Percentiles rank a stretch among this genome's conserved stretches.
Conservation (phyloP, 192 early-diverging fungal species). For the Paraglomus occultum region DNA sequence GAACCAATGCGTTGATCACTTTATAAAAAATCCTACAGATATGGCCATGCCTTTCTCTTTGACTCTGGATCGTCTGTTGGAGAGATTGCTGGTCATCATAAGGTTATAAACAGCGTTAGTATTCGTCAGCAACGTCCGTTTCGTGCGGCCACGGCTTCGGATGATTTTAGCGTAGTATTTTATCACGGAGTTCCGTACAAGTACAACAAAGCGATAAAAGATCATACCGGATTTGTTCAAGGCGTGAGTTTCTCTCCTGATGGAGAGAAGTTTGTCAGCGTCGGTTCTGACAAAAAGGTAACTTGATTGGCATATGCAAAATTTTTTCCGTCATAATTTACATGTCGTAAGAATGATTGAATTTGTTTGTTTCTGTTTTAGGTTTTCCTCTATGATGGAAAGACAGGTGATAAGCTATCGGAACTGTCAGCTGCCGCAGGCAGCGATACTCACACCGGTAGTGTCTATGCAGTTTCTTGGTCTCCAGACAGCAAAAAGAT, state of each 20-base stretch:
- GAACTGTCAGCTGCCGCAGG: slow-evolving; percentile 40
- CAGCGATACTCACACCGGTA: slow-evolving; percentile 69
- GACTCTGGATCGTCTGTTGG: slow-evolving; percentile 90
- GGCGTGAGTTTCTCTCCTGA: slow-evolving; percentile 81
- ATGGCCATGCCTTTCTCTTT: slow-evolving; percentile 86
- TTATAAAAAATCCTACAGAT: slow-evolving; percentile 45
- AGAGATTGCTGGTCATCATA: slow-evolving; percentile 87
- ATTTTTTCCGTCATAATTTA: neutral
- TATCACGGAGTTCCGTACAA: slow-evolving; percentile 93
- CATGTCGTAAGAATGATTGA: neutral
- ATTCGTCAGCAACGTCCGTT: slow-evolving; percentile 91
- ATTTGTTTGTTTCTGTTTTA: slow-evolving; percentile 17
- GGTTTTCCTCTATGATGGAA: slow-evolving; percentile 92
- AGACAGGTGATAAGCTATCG: slow-evolving; percentile 76
- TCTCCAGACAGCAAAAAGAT: slow-evolving; percentile 74
- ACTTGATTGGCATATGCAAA: neutral
- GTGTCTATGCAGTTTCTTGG: slow-evolving; percentile 86
- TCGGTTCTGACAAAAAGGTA: slow-evolving; percentile 84
- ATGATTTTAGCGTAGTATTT: slow-evolving; percentile 88
- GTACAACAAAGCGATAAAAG: slow-evolving; percentile 64
- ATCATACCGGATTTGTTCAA: slow-evolving; percentile 91
- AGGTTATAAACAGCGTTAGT: slow-evolving; percentile 81
- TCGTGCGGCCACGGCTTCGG: slow-evolving; percentile 87
- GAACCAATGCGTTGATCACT: neutral
- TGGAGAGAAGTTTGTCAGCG: slow-evolving; percentile 80